Base-by-base conservation (phyloP, 441 rosid species). In the Adansonia rubrostipa region DNA sequence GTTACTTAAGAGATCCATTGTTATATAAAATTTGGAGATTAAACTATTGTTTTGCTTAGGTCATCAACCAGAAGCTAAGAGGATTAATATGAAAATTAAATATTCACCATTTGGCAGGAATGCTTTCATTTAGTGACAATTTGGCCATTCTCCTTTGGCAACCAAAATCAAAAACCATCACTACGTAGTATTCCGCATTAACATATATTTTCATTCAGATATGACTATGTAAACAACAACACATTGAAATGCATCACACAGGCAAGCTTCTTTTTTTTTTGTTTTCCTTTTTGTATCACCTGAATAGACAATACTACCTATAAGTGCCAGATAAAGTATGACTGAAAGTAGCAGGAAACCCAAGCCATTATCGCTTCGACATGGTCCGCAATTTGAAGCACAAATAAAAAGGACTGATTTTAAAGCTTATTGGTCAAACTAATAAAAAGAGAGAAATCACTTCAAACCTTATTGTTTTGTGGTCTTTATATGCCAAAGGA, bases 91-190 rank as follows among this genome's bases (percentile, higher is more conserved):
- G 65, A 72, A 56, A 72, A n/a, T 56, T 6, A 73, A 20, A 73
- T 40, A 53, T 56, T 17, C 33, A 56, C 50, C 64, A 72, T 17
- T 56, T 72, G 33, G 64, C 64, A 72, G 24, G 61, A 71, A 53
- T 71, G 61, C 74, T 71, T 56, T 56, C 3, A 36, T 72, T 56
- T 56, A 17, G 44, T 56, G 76, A 56, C 51, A 56, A 72, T 72
- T 56, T 19, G 64, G 17, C 51, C 51, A 40, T 56, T 33, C 11
- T n/a, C 33, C 64, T 33, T 56, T 72, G 17, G 50, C 36, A 36
- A 56, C 64, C 19, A 71, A 36, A 71, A 45, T 19, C 14, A 3
- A 36, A 54, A 71, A 11, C 50, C 48, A 17, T 10, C 54, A 28
- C 56, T 1, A 36, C 2, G 5, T 72, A 33, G 33, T 36, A 54